These are phyloP conservation scores for Elaeagnus macrophylla DNA, from an alignment of 306 rosid species.

Conservation along the genomic window DNA sequence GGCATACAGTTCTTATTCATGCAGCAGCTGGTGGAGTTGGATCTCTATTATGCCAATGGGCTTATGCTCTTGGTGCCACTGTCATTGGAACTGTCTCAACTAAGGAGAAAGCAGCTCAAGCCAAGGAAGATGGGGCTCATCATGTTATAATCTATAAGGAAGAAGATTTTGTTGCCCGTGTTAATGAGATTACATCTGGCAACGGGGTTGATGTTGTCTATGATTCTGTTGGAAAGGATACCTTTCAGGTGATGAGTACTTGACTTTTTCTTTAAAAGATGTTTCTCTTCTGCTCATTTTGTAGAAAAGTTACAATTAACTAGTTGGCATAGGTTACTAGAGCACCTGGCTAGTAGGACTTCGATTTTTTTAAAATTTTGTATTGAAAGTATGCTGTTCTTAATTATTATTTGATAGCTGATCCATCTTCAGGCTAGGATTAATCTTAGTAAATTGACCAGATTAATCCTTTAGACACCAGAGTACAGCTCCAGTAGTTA, in stretches of 20 bases:
- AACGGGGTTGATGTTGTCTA: constrained; percentile 87
- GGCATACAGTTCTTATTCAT: constrained; percentile 68
- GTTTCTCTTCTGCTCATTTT: no score
- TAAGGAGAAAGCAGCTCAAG: constrained; percentile 79
- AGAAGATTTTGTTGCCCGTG: constrained; percentile 76
- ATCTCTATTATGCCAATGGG: constrained; percentile 93
- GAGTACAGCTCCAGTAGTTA: no score
- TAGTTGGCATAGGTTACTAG: no score
- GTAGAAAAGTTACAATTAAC: no score
- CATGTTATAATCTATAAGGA: constrained; percentile 61
- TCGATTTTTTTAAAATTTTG: no score
- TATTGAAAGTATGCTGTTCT: no score
- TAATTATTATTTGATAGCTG: no score
- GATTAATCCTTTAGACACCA: no score
- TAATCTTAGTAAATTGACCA: no score
- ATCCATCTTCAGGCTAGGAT: no score
- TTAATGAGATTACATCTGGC: constrained; percentile 67
- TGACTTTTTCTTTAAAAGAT: no score
- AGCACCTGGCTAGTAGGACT: no score
- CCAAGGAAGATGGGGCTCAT: constrained; percentile 85
- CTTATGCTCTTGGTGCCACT: constrained; percentile 80
- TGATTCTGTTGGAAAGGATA: constrained; percentile 89
- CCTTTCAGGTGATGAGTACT: constrained; percentile 55
- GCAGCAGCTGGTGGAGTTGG: constrained; percentile 99
- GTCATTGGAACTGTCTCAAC: constrained; percentile 83